Percentiles rank a stretch among this genome's conserved stretches.
phyloP scores from a whole-genome alignment of 139 green algal genomes.

The Limnomonas spitsbergensis region DNA sequence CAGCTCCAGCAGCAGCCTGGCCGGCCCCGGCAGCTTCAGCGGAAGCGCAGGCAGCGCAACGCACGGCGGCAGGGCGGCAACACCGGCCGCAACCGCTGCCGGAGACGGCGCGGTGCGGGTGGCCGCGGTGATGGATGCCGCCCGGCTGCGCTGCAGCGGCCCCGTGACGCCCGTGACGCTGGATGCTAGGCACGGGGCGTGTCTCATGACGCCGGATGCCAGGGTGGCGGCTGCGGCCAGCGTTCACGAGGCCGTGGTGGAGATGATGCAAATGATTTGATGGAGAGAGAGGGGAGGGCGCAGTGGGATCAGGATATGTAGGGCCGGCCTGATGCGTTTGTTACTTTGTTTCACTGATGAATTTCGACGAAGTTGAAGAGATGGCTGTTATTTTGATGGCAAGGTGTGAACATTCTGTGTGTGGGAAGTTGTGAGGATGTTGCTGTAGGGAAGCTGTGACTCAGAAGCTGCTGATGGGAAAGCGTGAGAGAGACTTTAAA shows the following conservation, averaged over 20 bases:
- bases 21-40: too few species aligned
- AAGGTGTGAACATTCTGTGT: too few species aligned
- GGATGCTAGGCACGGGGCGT: background rate
- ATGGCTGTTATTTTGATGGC: too few species aligned
- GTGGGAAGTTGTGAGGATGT: too few species aligned
- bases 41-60: background rate
- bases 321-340: too few species aligned
- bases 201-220: background rate
- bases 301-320: too few species aligned
- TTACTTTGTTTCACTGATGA: too few species aligned
- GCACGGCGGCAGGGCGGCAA: background rate
- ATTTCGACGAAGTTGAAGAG: too few species aligned
- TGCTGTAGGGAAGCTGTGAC: too few species aligned
- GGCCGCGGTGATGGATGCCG: background rate
- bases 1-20: background rate
- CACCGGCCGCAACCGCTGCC: background rate
- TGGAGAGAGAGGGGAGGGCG: too few species aligned
- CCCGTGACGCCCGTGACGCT: background rate
- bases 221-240: background rate
- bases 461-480: too few species aligned
- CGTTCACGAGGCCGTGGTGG: background rate
- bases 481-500: too few species aligned
- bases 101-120: background rate
- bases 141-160: background rate
- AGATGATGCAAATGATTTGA: constrained; percentile 1